Evolutionary conservation across 768 basidiomycete genomes (phyloP).

Genomic region (Amanita fuliginea): DNA sequence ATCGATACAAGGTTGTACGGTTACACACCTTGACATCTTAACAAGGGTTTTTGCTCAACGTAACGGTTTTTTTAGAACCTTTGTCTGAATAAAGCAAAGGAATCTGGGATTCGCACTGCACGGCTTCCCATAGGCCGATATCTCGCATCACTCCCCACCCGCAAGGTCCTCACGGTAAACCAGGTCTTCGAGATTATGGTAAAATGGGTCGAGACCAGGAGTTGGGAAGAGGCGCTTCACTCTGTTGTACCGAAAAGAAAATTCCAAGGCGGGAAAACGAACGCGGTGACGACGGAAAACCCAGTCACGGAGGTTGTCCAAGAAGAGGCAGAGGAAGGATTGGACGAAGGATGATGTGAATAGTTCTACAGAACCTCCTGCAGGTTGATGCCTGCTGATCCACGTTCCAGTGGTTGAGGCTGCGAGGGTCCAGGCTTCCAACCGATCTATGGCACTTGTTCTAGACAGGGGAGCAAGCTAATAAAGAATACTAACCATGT

Average conservation of each 20-base stretch:
- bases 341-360: neutral
- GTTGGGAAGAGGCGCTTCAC: constrained; percentile 83
- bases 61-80: constrained; percentile 49
- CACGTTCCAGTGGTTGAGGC: constrained; percentile 32
- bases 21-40: neutral
- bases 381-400: constrained; percentile 32
- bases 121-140: constrained; percentile 93
- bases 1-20: constrained; percentile 74
- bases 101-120: constrained; percentile 69
- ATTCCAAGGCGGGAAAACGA: constrained; percentile 41
- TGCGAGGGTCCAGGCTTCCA: constrained; percentile 35
- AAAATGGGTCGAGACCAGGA: constrained; percentile 74
- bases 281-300: constrained; percentile 1
- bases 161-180: constrained; percentile 96
- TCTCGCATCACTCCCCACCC: constrained; percentile 70
- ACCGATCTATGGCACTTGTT: constrained; percentile 23
- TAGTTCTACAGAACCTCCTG: constrained; percentile 26
- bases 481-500: constrained; percentile 54
- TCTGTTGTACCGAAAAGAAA: constrained; percentile 91
- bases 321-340: constrained; percentile 1
- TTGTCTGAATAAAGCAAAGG: constrained; percentile 77
- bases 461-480: neutral
- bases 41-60: constrained; percentile 2
- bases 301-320: constrained; percentile 12
- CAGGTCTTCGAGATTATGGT: constrained; percentile 91